phyloP scores from a whole-genome alignment of 352 stramenopile genomes.

The Stephanocyclus meneghinianus region DNA sequence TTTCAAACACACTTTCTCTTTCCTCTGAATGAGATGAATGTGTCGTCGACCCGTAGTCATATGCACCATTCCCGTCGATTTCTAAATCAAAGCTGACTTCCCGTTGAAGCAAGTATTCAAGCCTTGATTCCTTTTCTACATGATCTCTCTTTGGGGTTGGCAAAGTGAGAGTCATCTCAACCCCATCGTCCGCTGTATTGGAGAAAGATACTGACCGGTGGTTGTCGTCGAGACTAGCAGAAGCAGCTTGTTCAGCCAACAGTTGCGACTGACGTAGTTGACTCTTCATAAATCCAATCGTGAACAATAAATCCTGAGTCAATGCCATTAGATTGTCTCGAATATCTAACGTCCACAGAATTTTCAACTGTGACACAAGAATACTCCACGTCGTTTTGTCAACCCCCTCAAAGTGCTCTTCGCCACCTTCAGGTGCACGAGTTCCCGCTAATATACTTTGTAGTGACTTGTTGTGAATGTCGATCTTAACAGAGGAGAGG shows the following conservation, averaged over 20 bases:
- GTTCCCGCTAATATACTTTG: slow-evolving; percentile 42
- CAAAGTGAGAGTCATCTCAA: slow-evolving; percentile 27
- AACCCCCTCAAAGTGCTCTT: slow-evolving; percentile 24
- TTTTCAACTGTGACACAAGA: slow-evolving; percentile 49
- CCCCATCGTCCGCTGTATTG: slow-evolving; percentile 15
- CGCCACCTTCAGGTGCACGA: slow-evolving; percentile 9
- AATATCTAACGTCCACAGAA: slow-evolving; percentile 71
- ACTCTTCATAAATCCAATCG: slow-evolving; percentile 61
- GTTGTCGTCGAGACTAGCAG: background rate
- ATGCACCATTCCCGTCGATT: background rate
- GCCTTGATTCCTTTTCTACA: slow-evolving; percentile 15
- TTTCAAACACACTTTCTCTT: slow-evolving; percentile 10
- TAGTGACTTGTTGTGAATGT: slow-evolving; percentile 59
- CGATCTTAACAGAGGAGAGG: slow-evolving; percentile 21
- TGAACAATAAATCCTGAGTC: slow-evolving; percentile 60
- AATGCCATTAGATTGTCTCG: slow-evolving; percentile 57
- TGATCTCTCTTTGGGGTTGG: slow-evolving; percentile 4
- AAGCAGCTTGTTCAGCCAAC: slow-evolving; percentile 21
- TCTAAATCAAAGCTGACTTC: slow-evolving; percentile 28
- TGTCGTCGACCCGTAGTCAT: background rate
- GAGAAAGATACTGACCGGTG: background rate
- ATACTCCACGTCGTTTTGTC: slow-evolving; percentile 63
- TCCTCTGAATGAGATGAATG: slow-evolving; percentile 7
- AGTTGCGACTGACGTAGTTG: slow-evolving; percentile 55
- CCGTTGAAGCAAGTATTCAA: slow-evolving; percentile 51